Conservation (phyloP, 2,329 filamentous ascomycete genomes). For the Aureobasidium sp. region DNA sequence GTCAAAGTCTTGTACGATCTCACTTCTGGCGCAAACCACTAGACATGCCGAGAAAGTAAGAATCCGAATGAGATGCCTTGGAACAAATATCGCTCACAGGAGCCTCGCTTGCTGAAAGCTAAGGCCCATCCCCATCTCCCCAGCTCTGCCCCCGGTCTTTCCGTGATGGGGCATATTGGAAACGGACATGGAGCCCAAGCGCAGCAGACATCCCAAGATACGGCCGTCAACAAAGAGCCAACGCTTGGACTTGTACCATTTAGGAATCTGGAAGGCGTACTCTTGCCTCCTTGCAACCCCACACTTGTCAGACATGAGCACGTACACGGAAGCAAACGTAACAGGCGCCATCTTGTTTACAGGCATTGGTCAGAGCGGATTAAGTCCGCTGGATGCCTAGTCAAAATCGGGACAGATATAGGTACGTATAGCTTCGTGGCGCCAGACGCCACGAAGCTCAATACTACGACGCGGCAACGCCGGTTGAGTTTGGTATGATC, state of each 20-base stretch:
- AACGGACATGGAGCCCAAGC: neutral
- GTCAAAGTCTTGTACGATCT: neutral
- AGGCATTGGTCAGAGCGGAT: conserved; percentile 8
- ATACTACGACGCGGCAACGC: conserved; percentile 5
- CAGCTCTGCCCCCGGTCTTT: neutral
- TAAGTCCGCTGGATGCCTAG: neutral
- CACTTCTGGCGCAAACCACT: neutral
- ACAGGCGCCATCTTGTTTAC: neutral
- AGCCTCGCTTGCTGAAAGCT: neutral
- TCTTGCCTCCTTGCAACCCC: neutral
- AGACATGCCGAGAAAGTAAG: conserved; percentile 1
- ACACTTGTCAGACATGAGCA: conserved; percentile 4
- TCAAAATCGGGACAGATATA: neutral
- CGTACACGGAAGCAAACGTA: neutral
- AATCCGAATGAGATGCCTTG: neutral
- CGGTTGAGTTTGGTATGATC: neutral
- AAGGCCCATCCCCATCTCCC: neutral
- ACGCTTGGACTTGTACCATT: conserved; percentile 9
- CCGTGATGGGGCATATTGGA: neutral
- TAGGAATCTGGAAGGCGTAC: neutral
- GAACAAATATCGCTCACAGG: neutral
- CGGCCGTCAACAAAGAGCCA: neutral
- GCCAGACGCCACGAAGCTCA: neutral
- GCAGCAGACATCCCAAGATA: neutral
- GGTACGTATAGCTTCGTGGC: conserved; percentile 9